A percentile compares a stretch with the other conserved stretches of the same genome.
These are phyloP conservation scores for Trichosphaerium sp. DNA, from an alignment of 78 protist species.

Conservation along the genomic window DNA sequence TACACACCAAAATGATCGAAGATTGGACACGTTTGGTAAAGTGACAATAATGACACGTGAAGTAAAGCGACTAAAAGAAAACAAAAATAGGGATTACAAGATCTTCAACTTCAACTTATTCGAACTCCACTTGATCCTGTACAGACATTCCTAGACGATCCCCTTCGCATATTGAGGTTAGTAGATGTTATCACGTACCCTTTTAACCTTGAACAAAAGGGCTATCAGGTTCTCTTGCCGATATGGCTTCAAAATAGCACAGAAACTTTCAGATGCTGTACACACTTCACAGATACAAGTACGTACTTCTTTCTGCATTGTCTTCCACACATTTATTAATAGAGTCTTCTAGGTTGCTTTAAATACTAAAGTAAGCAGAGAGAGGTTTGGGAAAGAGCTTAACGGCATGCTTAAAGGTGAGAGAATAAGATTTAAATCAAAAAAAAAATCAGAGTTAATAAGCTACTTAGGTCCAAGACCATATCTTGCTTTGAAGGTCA, in stretches of 20 bases:
- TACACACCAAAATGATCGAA: conserved; percentile 51
- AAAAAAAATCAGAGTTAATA: too few relatives aligned
- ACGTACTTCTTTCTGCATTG: background rate
- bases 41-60: background rate
- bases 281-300: background rate
- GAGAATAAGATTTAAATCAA: too few relatives aligned
- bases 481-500: too few relatives aligned
- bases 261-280: conserved; percentile 17
- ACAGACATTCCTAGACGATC: conserved; percentile 87
- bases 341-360: conserved; percentile 31
- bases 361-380: conserved; percentile 41
- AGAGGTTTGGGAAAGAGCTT: conserved; percentile 63
- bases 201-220: too few relatives aligned
- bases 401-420: conserved; percentile 44
- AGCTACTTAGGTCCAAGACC: too few relatives aligned
- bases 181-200: too few relatives aligned
- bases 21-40: conserved; percentile 47
- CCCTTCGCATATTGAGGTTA: conserved; percentile 86
- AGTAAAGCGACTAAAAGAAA: background rate
- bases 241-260: conserved; percentile 38
- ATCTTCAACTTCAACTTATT: conserved; percentile 46
- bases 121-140: conserved; percentile 83
- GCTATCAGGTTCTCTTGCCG: conserved; percentile 78
- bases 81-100: conserved; percentile 64
- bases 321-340: background rate